Base-by-base conservation (phyloP, 176 grass and related monocot genomes). In the Avena sativa region DNA sequence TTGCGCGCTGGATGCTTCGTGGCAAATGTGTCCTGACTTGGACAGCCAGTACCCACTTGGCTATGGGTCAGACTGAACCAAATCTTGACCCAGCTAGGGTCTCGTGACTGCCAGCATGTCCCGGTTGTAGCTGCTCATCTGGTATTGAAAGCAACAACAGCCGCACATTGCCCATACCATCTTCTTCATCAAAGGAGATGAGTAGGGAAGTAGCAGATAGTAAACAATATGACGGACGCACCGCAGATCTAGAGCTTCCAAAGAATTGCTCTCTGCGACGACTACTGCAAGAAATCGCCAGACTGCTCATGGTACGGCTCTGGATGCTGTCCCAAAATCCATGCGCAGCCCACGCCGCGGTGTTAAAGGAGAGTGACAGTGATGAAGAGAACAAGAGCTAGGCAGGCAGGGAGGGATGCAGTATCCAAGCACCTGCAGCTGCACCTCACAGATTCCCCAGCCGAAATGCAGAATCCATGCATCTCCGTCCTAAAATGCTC, bases 171-270 rank as follows among this genome's bases (percentile, higher is more conserved):
- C 44, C 81, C 86, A 81, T 80, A 84, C 48, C 36, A 80, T 50
- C 74, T 80, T 80, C 34, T 15, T 49, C 32, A 16, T 19, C 49
- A 13, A 81, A 19, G 34, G 25, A 36, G 56, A n/a, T 14, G 11
- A 43, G 44, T 7, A 28, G 11, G 8, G 15, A 48, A 56, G 64
- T 83, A 9, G 15, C 48, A 36, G 34, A 8, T 30, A 32, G 30
- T 32, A 32, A 52, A 75, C 21, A 59, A 66, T 53, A 81, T 76
- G 40, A 81, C 50, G 55, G 53, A 76, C 66, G 51, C 81, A 16
- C 70, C 50, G 69, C 81, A 91, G 89, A 88, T 85, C 79, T 82
- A 70, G 16, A 77, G 85, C 76, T 91, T 88, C 89, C 76, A 84
- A 85, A 1, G 70, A 9, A 77, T 81, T 91, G 62, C 70, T 88